Evolutionary conservation across 768 basidiomycete genomes (phyloP).

Genomic region (Mycena venus): DNA sequence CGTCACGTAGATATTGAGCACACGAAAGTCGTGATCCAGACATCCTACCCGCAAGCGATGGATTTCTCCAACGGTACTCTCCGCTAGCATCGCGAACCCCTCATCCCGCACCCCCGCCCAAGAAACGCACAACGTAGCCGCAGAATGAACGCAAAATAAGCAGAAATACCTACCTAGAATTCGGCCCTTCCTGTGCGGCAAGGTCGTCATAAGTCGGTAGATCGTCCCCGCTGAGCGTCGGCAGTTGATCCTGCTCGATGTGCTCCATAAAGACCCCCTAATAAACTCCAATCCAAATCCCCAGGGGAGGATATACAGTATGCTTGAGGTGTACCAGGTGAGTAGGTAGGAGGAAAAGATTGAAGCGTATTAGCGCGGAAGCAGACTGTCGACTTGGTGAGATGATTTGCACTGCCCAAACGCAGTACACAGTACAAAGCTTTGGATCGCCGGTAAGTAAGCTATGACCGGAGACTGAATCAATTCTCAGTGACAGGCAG

Average conservation of each 20-base stretch:
- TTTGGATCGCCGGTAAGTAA: too few species aligned
- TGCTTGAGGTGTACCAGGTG: not conserved
- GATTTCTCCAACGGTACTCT: too few species aligned
- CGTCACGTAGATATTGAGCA: too few species aligned
- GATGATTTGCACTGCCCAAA: slow-evolving; percentile 9
- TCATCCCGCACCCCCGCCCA: too few species aligned
- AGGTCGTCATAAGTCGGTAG: slow-evolving; percentile 88
- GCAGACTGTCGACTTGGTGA: not conserved
- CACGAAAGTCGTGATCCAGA: too few species aligned
- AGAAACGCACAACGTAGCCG: too few species aligned
- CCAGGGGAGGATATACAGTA: not conserved
- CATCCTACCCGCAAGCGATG: too few species aligned
- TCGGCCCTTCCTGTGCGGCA: slow-evolving; percentile 81
- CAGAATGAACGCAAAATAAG: not conserved
- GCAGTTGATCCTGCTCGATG: slow-evolving; percentile 60
- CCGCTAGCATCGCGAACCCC: too few species aligned
- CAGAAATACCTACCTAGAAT: slow-evolving; percentile 75
- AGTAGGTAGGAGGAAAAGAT: slow-evolving; percentile 5
- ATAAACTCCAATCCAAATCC: not conserved
- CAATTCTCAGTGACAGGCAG: not conserved
- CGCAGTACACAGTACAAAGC: too few species aligned
- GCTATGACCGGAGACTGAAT: too few species aligned
- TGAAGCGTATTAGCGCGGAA: not conserved
- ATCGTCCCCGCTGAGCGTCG: slow-evolving; percentile 56
- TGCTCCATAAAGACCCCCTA: slow-evolving; percentile 33